Evolutionary conservation across 2,329 filamentous ascomycete species (phyloP).

Genomic region (Ascochyta pisi): DNA sequence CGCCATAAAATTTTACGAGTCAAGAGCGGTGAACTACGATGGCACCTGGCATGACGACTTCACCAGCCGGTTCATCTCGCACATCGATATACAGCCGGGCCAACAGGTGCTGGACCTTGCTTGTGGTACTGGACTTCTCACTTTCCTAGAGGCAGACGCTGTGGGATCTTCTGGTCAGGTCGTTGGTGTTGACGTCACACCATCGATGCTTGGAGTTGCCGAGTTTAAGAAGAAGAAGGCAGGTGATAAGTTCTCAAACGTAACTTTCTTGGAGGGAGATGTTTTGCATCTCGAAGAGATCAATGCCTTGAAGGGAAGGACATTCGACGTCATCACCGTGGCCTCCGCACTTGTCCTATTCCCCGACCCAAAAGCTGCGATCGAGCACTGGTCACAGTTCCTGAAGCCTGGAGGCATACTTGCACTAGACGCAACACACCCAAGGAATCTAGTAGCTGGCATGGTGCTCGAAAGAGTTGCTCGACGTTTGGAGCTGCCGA

Average conservation of each 20-base stretch:
- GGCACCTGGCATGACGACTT: slow-evolving; percentile 52
- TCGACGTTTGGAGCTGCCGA: slow-evolving; percentile 36
- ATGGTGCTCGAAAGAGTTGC: slow-evolving; percentile 49
- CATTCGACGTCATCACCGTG: slow-evolving; percentile 48
- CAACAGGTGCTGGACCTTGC: slow-evolving; percentile 55
- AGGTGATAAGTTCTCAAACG: slow-evolving; percentile 38
- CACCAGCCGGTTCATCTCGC: slow-evolving; percentile 47
- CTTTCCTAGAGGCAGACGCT: slow-evolving; percentile 48
- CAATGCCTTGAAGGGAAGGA: slow-evolving; percentile 30
- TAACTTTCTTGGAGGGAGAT: slow-evolving; percentile 47
- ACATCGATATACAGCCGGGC: slow-evolving; percentile 42
- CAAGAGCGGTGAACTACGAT: slow-evolving; percentile 48
- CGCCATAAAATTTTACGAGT: slow-evolving; percentile 46
- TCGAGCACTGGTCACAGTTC: slow-evolving; percentile 49
- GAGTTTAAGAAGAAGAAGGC: slow-evolving; percentile 36
- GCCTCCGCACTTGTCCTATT: slow-evolving; percentile 53
- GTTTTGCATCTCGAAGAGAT: slow-evolving; percentile 45
- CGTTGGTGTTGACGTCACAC: slow-evolving; percentile 52
- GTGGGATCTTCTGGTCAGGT: slow-evolving; percentile 50
- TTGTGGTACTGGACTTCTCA: slow-evolving; percentile 55
- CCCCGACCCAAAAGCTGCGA: slow-evolving; percentile 45
- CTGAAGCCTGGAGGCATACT: slow-evolving; percentile 52
- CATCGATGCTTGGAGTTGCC: slow-evolving; percentile 51
- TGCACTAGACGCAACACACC: slow-evolving; percentile 50
- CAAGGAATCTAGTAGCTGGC: slow-evolving; percentile 46